Conservation (phyloP, 495 filamentous ascomycete genomes). For the Neurospora intermedia region DNA sequence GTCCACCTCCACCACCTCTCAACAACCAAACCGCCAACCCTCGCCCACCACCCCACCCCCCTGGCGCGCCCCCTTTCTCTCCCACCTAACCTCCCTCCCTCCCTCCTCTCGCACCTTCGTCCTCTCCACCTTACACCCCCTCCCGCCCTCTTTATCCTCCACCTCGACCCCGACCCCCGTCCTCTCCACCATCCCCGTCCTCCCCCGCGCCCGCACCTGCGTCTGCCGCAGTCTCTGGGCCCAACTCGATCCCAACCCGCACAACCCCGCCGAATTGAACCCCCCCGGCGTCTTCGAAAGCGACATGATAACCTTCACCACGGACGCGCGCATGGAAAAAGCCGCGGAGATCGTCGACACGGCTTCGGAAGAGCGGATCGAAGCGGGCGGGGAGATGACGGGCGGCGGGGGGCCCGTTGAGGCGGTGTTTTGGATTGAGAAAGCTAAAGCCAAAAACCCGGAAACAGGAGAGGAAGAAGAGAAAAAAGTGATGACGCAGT, state of each 20-base stretch:
- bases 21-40: conserved; percentile 43
- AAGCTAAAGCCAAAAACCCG: neutral
- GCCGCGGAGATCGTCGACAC: conserved; percentile 51
- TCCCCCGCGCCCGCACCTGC: conserved; percentile 39
- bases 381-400: conserved; percentile 24
- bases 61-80: conserved; percentile 59
- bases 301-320: conserved; percentile 74
- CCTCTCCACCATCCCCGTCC: neutral
- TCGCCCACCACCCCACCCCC: conserved; percentile 26
- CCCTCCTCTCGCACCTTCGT: conserved; percentile 37
- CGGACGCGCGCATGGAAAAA: conserved; percentile 82
- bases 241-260: conserved; percentile 53
- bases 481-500: conserved; percentile 45
- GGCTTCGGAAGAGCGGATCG: neutral
- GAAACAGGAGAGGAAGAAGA: conserved; percentile 29
- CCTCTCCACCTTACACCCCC: conserved; percentile 52
- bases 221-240: conserved; percentile 79
- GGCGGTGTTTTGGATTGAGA: conserved; percentile 69
- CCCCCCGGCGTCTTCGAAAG: conserved; percentile 55
- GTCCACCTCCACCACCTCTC: conserved; percentile 13
- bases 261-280: conserved; percentile 54
- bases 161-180: conserved; percentile 1
- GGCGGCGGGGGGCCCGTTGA: conserved; percentile 65
- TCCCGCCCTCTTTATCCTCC: conserved; percentile 1
- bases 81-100: conserved; percentile 40